Evolutionary conservation across 768 basidiomycete species (phyloP).

Genomic region (Candolleomyces aberdarensis): DNA sequence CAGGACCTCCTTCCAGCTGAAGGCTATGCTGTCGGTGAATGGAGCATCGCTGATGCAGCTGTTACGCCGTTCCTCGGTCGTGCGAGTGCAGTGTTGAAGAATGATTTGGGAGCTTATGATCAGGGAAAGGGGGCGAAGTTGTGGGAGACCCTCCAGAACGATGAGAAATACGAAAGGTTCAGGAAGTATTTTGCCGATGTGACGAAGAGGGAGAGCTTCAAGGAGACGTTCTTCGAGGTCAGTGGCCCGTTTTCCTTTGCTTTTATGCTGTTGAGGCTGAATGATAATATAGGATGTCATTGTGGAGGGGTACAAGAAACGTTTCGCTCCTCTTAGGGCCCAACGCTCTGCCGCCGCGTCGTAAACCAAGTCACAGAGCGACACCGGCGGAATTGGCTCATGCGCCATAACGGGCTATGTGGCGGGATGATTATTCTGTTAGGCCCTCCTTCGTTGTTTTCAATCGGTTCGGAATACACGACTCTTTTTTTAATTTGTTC

Average conservation of each 20-base stretch:
- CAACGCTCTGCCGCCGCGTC: no score
- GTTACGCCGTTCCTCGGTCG: conserved; percentile 62
- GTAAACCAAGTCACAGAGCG: no score
- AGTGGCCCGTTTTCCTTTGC: conserved; percentile 12
- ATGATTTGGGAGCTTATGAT: conserved; percentile 51
- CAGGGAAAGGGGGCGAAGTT: conserved; percentile 45
- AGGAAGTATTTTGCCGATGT: conserved; percentile 46
- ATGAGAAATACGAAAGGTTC: conserved; percentile 49
- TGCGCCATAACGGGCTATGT: no score
- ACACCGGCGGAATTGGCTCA: no score
- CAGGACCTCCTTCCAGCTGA: conserved; percentile 51
- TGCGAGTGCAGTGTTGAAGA: conserved; percentile 37
- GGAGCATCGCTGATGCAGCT: conserved; percentile 59
- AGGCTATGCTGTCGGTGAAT: conserved; percentile 42
- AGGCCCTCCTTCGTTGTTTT: no score
- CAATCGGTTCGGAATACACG: no score
- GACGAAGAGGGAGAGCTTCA: conserved; percentile 50
- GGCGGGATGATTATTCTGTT: no score
- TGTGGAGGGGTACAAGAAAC: no score
- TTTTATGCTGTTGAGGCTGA: no score
- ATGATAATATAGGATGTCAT: no score
- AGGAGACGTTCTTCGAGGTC: conserved; percentile 53
- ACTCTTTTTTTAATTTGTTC: no score
- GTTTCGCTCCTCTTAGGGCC: no score
- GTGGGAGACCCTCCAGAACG: conserved; percentile 36